Conservation (phyloP, 495 filamentous ascomycete genomes). For the Penicillium fimorum region DNA sequence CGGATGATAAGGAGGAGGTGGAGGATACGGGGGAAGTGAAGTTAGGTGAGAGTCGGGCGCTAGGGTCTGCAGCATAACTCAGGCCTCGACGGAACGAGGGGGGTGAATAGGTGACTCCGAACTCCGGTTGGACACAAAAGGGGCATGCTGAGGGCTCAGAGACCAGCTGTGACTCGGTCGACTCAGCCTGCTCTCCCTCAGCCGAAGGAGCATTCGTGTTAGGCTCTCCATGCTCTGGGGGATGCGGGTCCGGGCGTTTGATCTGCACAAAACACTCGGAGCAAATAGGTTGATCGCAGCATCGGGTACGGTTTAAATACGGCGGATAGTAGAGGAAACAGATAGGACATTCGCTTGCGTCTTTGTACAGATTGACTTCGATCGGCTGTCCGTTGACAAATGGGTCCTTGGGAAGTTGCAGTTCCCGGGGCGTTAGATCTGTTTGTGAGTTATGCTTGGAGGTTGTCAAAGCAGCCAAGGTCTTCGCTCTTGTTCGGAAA, state of each 20-base stretch:
- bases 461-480: constrained; percentile 76
- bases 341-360: constrained; percentile 87
- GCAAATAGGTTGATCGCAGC: constrained; percentile 95
- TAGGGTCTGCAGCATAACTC: constrained; percentile 57
- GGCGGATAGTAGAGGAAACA: constrained; percentile 96
- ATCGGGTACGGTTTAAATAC: constrained; percentile 92
- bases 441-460: constrained; percentile 65
- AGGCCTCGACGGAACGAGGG: constrained; percentile 87
- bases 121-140: constrained; percentile 92
- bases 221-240: constrained; percentile 75
- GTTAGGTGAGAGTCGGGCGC: constrained; percentile 39
- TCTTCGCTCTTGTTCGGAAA: constrained; percentile 73
- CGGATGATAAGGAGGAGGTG: constrained; percentile 50
- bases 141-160: constrained; percentile 93
- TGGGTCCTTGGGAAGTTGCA: constrained; percentile 76
- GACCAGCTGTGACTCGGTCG: constrained; percentile 65
- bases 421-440: constrained; percentile 72
- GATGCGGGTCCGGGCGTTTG: constrained; percentile 92
- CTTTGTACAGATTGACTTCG: constrained; percentile 91
- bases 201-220: constrained; percentile 47
- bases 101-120: constrained; percentile 87
- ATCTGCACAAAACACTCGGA: constrained; percentile 99
- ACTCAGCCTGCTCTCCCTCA: constrained; percentile 37
- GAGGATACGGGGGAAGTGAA: constrained; percentile 73
- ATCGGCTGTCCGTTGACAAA: constrained; percentile 89